These are phyloP conservation scores for Eremothecium sinecaudum DNA, from an alignment of 1,139 yeast species.

Conservation along the genomic window DNA sequence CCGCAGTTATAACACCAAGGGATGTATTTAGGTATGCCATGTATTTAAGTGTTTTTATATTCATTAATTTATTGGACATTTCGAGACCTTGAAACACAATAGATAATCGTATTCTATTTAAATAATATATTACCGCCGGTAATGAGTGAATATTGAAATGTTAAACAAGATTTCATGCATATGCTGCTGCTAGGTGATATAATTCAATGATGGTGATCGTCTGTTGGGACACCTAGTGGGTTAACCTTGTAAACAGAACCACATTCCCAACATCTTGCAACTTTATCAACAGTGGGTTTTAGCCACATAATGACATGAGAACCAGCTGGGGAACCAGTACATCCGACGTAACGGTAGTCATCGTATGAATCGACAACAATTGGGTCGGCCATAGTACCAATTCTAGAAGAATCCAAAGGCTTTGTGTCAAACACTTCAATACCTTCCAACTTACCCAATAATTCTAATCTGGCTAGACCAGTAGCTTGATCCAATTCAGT, in stretches of 20 bases:
- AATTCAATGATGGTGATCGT: constrained; percentile 32
- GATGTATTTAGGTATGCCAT: too few species aligned
- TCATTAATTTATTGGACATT: too few species aligned
- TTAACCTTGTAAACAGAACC: constrained; percentile 90
- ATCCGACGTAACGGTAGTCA: constrained; percentile 91
- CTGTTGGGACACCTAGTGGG: constrained; percentile 75
- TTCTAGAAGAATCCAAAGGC: constrained; percentile 80
- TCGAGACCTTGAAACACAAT: too few species aligned
- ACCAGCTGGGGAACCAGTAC: constrained; percentile 94
- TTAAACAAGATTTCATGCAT: too few species aligned
- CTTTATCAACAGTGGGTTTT: constrained; percentile 74
- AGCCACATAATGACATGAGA: constrained; percentile 90
- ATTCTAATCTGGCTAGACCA: constrained; percentile 94
- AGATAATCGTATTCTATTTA: too few species aligned
- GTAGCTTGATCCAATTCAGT: constrained; percentile 94
- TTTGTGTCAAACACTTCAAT: constrained; percentile 88
- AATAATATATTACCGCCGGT: too few species aligned
- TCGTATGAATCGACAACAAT: constrained; percentile 83
- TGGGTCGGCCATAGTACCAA: constrained; percentile 83
- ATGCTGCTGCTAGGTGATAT: too few species aligned
- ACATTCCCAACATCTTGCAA: constrained; percentile 98
- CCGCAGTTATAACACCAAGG: too few species aligned
- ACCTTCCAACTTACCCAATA: constrained; percentile 92
- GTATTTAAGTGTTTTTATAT: too few species aligned
- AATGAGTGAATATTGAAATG: too few species aligned